Percentiles rank a stretch among this genome's conserved stretches.
Conservation (phyloP, 306 rosid genomes). For the Alnus glutinosa region DNA sequence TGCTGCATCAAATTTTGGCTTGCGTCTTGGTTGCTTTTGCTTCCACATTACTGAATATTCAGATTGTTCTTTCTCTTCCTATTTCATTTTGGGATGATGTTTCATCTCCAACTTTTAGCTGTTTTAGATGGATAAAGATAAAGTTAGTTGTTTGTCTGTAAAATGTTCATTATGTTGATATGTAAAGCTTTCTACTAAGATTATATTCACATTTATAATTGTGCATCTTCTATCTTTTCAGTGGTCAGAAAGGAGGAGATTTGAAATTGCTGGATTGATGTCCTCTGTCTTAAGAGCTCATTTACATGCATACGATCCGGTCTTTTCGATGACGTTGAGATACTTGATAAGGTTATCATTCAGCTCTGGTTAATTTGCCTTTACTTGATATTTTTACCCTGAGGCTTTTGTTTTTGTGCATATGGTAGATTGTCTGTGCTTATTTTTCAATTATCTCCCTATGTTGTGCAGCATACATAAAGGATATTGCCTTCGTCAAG, state of each 20-base stretch:
- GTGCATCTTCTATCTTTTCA: slow-evolving; percentile 40
- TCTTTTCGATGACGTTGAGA: slow-evolving; percentile 89
- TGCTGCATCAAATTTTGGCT: not conserved
- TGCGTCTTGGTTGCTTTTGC: not conserved
- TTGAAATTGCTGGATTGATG: slow-evolving; percentile 84
- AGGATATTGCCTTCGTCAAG: slow-evolving; percentile 87
- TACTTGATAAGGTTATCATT: slow-evolving; percentile 84
- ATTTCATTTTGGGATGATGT: slow-evolving; percentile 9
- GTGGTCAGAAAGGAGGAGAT: slow-evolving; percentile 94
- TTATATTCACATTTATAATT: slow-evolving; percentile 12
- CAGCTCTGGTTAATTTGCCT: not conserved
- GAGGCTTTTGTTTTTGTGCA: not conserved
- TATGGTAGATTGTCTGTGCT: not conserved
- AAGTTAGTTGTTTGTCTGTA: not conserved
- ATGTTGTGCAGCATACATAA: slow-evolving; percentile 73
- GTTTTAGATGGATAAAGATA: slow-evolving; percentile 17
- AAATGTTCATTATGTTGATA: not conserved
- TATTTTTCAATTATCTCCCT: slow-evolving; percentile 23
- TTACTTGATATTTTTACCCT: not conserved
- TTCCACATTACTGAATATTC: not conserved
- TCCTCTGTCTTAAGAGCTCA: slow-evolving; percentile 89
- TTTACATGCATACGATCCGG: slow-evolving; percentile 93
- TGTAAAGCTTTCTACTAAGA: slow-evolving; percentile 19
- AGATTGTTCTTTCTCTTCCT: not conserved
- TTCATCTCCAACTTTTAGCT: slow-evolving; percentile 12